Base-by-base conservation (phyloP, 768 basidiomycete genomes). In the Pleurotus sapidus region DNA sequence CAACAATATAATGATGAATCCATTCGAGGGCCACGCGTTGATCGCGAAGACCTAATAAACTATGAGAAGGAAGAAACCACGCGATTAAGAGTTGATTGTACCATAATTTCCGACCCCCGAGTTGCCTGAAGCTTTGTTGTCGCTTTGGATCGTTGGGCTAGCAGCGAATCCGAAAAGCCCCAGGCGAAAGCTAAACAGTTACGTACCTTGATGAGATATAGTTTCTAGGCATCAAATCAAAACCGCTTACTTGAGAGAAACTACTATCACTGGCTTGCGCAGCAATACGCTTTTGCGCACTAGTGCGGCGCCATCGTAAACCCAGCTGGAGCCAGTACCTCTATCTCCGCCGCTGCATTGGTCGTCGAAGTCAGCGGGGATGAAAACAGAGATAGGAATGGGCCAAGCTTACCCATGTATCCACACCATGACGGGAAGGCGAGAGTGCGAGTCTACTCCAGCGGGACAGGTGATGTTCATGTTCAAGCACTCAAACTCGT, bases 401-500 rank as follows among this genome's bases (percentile, higher is more conserved):
- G 17, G 42, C 49, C 20, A 25, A 27, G 74, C 84, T 45, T 63
- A 91, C 89, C 90, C 90, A 71, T 92, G 90, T n/a, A 92, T 75
- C 90, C 89, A 92, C 46, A 91, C 68, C 89, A 92, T 90, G 61
- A 92, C 89, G 5, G 90, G 90, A 14, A 87, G 60, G 43, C 74
- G 77, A 40, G 87, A 85, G 46, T 74, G 72, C 3, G 78, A 63
- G 3, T 69, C 74, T 17, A 84, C 73, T 15, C 80, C 82, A 23
- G 79, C 83, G 8, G 90, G 90, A 56, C 82, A 81, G n/a, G 88
- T 89, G 53, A 92, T 88, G 69, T 89, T 91, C 59, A 92, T 68
- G 66, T 91, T 92, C 20, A 91, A 74, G 69, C 90, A 92, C 53
- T 89, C 86, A 38, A 91, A 89, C 68, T 92, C 90, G 67, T 89